Evolutionary conservation across 371 early-diverging fungal genomes (phyloP).

Genomic region (Umbelopsis sp.): DNA sequence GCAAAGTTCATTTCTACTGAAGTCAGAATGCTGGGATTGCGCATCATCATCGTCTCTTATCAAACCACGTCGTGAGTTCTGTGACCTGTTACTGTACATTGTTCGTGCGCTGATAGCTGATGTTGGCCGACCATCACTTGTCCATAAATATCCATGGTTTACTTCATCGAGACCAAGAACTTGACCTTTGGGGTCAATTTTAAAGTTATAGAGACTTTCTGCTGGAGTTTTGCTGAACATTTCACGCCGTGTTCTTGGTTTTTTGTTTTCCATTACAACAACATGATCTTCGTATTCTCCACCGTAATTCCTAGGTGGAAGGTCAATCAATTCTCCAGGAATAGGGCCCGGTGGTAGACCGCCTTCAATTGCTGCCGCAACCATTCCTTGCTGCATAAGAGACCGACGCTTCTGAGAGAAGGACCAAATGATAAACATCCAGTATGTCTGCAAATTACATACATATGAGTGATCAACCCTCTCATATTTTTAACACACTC

Average conservation of each 20-base stretch:
- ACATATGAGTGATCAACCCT: background rate
- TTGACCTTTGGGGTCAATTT: background rate
- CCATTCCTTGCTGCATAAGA: background rate
- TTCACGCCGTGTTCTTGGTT: slow-evolving; percentile 10
- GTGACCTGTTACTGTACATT: slow-evolving; percentile 5
- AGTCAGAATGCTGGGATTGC: background rate
- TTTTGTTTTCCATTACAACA: slow-evolving; percentile 10
- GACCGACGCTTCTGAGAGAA: background rate
- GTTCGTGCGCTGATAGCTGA: slow-evolving; percentile 5
- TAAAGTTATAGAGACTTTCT: background rate
- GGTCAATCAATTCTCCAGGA: slow-evolving; percentile 2
- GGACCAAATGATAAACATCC: slow-evolving; percentile 7
- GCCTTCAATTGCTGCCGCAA: background rate
- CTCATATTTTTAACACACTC: background rate
- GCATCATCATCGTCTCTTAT: background rate
- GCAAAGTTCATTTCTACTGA: slow-evolving; percentile 11
- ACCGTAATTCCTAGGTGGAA: background rate
- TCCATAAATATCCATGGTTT: slow-evolving; percentile 7
- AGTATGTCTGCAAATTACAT: background rate
- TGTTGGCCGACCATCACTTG: slow-evolving; percentile 3
- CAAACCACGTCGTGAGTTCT: background rate
- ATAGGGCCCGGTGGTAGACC: background rate
- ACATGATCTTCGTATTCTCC: slow-evolving; percentile 16
- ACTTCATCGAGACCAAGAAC: background rate
- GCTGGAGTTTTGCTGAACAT: slow-evolving; percentile 9